Percentiles rank a stretch among this genome's conserved stretches.
Evolutionary conservation across 352 stramenopile species (phyloP).

Genomic region (Phytophthora sp.): DNA sequence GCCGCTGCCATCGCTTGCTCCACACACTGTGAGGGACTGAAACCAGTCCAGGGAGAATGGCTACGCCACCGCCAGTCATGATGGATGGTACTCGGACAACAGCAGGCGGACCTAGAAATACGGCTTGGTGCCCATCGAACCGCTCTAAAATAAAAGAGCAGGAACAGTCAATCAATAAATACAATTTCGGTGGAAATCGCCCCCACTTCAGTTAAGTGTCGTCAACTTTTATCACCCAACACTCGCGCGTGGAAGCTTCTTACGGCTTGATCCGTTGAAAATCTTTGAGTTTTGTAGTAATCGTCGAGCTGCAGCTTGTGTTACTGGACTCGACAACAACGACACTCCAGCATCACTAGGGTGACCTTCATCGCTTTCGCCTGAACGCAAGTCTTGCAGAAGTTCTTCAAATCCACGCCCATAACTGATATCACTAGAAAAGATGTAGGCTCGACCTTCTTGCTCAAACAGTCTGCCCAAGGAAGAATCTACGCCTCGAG

Average conservation of each 20-base stretch:
- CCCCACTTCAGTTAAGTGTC: neutral
- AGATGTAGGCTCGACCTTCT: slow-evolving; percentile 49
- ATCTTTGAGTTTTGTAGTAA: slow-evolving; percentile 41
- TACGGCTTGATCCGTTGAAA: slow-evolving; percentile 15
- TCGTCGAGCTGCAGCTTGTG: slow-evolving; percentile 42
- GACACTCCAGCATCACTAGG: slow-evolving; percentile 29
- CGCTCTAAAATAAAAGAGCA: too few relatives aligned
- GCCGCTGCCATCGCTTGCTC: too few relatives aligned
- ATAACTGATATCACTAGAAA: slow-evolving; percentile 69
- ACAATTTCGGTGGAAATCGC: slow-evolving; percentile 1
- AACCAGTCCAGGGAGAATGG: too few relatives aligned
- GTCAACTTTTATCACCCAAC: slow-evolving; percentile 30
- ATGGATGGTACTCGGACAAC: too few relatives aligned
- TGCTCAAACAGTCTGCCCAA: slow-evolving; percentile 49
- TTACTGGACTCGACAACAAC: slow-evolving; percentile 39
- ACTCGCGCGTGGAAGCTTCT: slow-evolving; percentile 26
- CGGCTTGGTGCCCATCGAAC: too few relatives aligned
- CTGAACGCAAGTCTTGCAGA: slow-evolving; percentile 46
- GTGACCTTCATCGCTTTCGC: slow-evolving; percentile 20
- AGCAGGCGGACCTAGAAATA: too few relatives aligned
- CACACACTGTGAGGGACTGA: too few relatives aligned
- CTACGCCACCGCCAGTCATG: too few relatives aligned
- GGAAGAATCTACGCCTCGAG: slow-evolving; percentile 47
- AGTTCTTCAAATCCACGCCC: slow-evolving; percentile 68
- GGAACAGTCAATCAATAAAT: slow-evolving; percentile 5